Conservation (phyloP, 1,284 basidiomycete species). For the Athelia psychrophila region DNA sequence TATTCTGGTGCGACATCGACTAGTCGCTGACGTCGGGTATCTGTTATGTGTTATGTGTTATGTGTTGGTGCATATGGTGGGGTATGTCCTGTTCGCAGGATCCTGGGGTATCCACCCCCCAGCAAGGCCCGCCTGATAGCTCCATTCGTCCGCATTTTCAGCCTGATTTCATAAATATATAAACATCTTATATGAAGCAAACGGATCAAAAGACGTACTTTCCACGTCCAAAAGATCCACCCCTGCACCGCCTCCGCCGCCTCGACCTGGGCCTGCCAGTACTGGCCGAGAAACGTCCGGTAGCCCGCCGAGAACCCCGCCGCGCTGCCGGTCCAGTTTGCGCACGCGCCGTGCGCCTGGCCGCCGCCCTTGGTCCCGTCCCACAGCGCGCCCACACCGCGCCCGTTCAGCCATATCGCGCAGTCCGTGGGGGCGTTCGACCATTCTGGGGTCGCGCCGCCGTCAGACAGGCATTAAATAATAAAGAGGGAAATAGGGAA, state of each 20-base stretch:
- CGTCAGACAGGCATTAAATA: too few species aligned
- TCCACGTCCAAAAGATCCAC: slow-evolving; percentile 89
- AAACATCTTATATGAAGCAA: slow-evolving; percentile 3
- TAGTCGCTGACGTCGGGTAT: too few species aligned
- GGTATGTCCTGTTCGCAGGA: slow-evolving; percentile 59
- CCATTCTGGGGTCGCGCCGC: slow-evolving; percentile 70
- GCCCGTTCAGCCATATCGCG: slow-evolving; percentile 72
- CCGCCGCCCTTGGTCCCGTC: slow-evolving; percentile 40
- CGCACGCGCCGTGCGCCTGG: slow-evolving; percentile 54
- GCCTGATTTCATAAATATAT: slow-evolving; percentile 32
- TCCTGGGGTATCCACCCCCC: slow-evolving; percentile 73
- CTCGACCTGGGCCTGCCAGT: slow-evolving; percentile 78
- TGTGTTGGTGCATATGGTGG: slow-evolving; percentile 54
- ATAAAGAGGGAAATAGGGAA: too few species aligned
- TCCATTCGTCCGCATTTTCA: slow-evolving; percentile 77
- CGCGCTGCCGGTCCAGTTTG: slow-evolving; percentile 57
- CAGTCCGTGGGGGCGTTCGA: slow-evolving; percentile 80
- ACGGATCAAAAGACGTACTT: slow-evolving; percentile 38
- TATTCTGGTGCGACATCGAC: too few species aligned
- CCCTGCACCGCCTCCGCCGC: slow-evolving; percentile 65
- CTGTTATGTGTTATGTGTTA: too few species aligned
- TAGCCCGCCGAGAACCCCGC: slow-evolving; percentile 59
- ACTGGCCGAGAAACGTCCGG: slow-evolving; percentile 63
- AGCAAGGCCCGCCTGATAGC: slow-evolving; percentile 64
- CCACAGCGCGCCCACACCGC: slow-evolving; percentile 71